A percentile compares a stretch with the other conserved stretches of the same genome.
Conservation (phyloP, 2,329 filamentous ascomycete genomes). For the Akanthomyces dipterigenus region DNA sequence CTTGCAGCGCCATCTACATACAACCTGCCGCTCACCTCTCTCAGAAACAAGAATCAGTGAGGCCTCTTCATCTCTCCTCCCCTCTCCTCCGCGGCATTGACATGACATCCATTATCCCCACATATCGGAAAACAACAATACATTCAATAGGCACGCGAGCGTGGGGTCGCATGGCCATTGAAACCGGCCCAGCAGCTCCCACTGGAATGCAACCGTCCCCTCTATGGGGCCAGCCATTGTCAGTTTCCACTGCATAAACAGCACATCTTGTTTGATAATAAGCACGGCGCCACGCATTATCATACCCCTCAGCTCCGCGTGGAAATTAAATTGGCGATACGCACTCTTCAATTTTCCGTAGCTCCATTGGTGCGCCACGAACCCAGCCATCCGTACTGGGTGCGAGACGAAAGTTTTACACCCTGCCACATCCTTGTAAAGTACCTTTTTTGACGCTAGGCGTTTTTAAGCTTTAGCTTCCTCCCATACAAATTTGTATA, state of each 20-base stretch:
- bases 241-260: neutral
- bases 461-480: no score
- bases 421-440: no score
- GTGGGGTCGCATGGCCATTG: conserved; percentile 1
- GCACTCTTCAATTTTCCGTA: neutral
- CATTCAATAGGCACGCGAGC: neutral
- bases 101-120: neutral
- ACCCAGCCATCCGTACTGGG: neutral
- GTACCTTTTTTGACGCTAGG: no score
- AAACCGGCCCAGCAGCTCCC: neutral
- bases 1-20: neutral
- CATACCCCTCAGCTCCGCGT: neutral
- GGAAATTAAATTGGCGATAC: no score
- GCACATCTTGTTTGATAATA: neutral
- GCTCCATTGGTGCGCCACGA: neutral
- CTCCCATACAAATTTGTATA: no score
- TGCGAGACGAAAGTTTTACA: no score
- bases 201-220: neutral
- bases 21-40: neutral
- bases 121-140: neutral
- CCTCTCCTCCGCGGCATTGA: neutral
- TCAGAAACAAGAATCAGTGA: neutral
- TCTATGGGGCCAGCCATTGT: neutral
- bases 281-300: neutral
- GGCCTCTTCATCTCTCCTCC: neutral